phyloP scores from a whole-genome alignment of 1,284 basidiomycete species.

The Cerrena zonata region DNA sequence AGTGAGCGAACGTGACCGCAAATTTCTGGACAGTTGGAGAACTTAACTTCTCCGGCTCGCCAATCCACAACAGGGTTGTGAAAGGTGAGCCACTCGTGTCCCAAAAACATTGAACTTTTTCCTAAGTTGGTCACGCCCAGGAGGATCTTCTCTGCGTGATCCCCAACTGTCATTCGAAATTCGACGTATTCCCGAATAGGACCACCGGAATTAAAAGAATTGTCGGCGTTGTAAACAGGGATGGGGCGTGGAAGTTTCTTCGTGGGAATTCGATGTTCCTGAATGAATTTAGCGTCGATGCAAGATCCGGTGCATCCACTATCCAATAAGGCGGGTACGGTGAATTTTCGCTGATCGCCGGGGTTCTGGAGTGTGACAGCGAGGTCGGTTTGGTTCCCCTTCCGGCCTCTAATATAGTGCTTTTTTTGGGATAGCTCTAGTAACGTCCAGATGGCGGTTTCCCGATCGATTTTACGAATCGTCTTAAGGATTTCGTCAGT shows the following conservation, averaged over 20 bases:
- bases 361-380: constrained; percentile 5
- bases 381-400: constrained; percentile 5
- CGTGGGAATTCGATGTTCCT: constrained; percentile 10
- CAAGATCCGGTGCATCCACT: constrained; percentile 19
- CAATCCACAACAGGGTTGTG: constrained; percentile 23
- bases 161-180: constrained; percentile 5
- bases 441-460: not conserved
- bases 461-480: not conserved
- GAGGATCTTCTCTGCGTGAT: constrained; percentile 8
- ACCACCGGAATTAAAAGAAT: constrained; percentile 15
- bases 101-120: constrained; percentile 11
- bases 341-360: constrained; percentile 1
- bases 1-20: not conserved
- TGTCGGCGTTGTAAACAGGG: constrained; percentile 21
- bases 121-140: constrained; percentile 12
- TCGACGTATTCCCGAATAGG: constrained; percentile 12
- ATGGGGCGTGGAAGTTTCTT: constrained; percentile 12
- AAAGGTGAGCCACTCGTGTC: constrained; percentile 17
- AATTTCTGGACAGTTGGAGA: constrained; percentile 12
- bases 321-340: constrained; percentile 12
- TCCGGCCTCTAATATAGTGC: not conserved
- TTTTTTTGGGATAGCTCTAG: not conserved
- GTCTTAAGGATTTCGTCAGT: not conserved
- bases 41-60: constrained; percentile 7
- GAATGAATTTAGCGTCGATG: constrained; percentile 17